Conservation (phyloP, 176 grass and related monocot species). For the Tuctoria greenei region DNA sequence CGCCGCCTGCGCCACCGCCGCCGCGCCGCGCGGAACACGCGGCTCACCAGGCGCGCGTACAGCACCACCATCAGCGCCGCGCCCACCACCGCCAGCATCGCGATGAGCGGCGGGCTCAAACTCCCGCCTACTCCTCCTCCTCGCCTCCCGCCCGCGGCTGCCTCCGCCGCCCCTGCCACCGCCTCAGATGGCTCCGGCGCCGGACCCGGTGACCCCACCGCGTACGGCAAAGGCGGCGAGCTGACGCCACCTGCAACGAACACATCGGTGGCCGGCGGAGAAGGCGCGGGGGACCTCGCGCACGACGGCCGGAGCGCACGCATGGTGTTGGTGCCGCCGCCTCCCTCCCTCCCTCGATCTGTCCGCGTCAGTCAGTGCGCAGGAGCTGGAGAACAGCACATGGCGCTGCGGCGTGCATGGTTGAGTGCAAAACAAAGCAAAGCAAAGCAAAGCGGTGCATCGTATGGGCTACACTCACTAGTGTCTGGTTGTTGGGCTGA, state of each 20-base stretch:
- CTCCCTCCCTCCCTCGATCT: not conserved
- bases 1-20: conserved; percentile 41
- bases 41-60: conserved; percentile 73
- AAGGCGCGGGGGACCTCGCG: conserved; percentile 17
- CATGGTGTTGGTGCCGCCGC: conserved; percentile 4
- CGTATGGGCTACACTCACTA: no score
- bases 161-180: not conserved
- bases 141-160: not conserved
- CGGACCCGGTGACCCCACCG: not conserved
- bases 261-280: conserved; percentile 14
- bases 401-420: not conserved
- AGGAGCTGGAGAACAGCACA: conserved; percentile 5
- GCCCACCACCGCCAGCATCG: conserved; percentile 89
- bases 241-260: not conserved
- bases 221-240: conserved; percentile 41
- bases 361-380: conserved; percentile 17
- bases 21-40: conserved; percentile 42
- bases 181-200: conserved; percentile 3
- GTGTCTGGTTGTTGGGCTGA: not conserved
- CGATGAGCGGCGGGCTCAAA: conserved; percentile 91
- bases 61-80: conserved; percentile 89
- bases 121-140: not conserved
- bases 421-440: not conserved
- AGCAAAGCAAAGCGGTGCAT: not conserved
- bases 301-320: conserved; percentile 5